Percentiles rank a stretch among this genome's conserved stretches.
Evolutionary conservation across 768 basidiomycete species (phyloP).

Genomic region (Ramaria sp.): DNA sequence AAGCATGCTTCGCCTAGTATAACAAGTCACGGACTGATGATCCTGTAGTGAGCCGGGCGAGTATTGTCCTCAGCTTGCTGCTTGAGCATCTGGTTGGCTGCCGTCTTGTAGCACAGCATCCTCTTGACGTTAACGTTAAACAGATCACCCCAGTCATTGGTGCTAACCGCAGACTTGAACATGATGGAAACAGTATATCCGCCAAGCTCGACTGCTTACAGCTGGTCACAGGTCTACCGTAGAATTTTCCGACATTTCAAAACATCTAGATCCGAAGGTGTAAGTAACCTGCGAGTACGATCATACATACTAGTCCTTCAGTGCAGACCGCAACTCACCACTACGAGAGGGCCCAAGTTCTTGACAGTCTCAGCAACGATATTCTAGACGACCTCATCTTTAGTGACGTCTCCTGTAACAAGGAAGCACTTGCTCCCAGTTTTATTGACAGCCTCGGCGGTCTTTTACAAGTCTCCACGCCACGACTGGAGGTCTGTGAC

Average conservation of each 20-base stretch:
- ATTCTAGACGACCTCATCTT: background rate
- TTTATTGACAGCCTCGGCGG: background rate
- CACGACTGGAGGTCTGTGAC: background rate
- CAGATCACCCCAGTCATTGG: slow-evolving; percentile 23
- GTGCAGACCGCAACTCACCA: background rate
- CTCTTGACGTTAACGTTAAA: slow-evolving; percentile 32
- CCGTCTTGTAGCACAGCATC: slow-evolving; percentile 24
- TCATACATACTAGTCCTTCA: background rate
- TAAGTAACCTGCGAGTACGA: background rate
- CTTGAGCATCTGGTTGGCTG: slow-evolving; percentile 26
- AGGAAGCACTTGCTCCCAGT: background rate
- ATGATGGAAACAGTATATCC: too few relatives aligned
- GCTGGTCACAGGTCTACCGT: background rate
- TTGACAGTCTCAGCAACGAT: slow-evolving; percentile 4
- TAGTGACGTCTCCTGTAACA: slow-evolving; percentile 5
- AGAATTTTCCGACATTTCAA: background rate
- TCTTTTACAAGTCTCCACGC: background rate
- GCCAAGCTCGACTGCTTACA: background rate
- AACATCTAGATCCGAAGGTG: background rate
- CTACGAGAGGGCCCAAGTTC: slow-evolving; percentile 1
- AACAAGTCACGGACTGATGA: background rate
- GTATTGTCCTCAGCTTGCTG: slow-evolving; percentile 9
- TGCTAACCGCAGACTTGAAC: slow-evolving; percentile 16
- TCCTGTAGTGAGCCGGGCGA: slow-evolving; percentile 2
- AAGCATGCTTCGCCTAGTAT: background rate